Base-by-base conservation (phyloP, 495 filamentous ascomycete species). In the Trichoderma virens region DNA sequence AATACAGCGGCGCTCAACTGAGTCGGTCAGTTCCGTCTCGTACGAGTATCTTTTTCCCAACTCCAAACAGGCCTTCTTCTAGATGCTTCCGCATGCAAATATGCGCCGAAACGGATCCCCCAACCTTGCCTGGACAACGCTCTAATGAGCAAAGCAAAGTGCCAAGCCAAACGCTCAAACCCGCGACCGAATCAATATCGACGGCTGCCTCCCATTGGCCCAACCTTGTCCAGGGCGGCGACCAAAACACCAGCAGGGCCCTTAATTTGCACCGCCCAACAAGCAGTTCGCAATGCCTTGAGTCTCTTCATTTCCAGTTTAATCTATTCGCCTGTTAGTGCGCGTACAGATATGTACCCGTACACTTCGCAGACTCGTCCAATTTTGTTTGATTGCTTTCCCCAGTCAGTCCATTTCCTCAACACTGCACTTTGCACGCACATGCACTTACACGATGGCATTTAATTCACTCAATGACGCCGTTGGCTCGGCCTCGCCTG, bases 191-290 rank as follows among this genome's bases (percentile, higher is more conserved):
- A 47, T 20, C 43, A 47, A 47, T 47, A 9, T 47, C 43, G 20
- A 7, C 43, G 18, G 43, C 43, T n/a, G 5, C 43, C 20, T 47
- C 43, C 43, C 43, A 47, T 47, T 47, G 43, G 43, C 43, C 23
- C 43, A 23, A 25, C 18, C 43, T 47, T 8, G 18, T 47, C 20
- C 5, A 23, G 43, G 43, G 43, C 43, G n/a, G 43, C 43, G 20
- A 47, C 43, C 43, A 47, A 47, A 47, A 47, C 43, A 47, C 43
- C 43, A 47, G n/a, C 43, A 47, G 43, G 43, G 43, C 43, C 43
- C 43, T 47, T 47, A 47, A 47, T 47, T 47, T 47, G 43, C 43
- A n/a, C 43, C 43, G 20, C 16, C 51, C 27, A 56, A 56, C 51
- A 30, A 28, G 51, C 51, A 31, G 30, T 23, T 9, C 16, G 9